phyloP scores from a whole-genome alignment of 306 rosid species.

The Castanea mollissima region DNA sequence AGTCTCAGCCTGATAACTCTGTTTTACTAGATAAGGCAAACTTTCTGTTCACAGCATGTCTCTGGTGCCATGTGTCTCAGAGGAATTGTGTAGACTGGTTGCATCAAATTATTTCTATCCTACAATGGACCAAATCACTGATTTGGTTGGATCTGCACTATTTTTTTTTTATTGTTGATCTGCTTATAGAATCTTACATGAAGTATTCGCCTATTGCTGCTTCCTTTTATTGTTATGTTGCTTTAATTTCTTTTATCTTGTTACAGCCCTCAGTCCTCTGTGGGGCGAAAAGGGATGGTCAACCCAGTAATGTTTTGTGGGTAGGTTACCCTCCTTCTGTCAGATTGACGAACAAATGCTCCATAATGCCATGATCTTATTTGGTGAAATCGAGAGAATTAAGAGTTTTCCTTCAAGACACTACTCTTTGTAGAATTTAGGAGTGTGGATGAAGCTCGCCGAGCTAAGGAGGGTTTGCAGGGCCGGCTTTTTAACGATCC shows the following conservation, averaged over 20 bases:
- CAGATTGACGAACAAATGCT: conserved; percentile 99
- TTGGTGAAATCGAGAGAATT: conserved; percentile 96
- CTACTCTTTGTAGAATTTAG: conserved; percentile 88
- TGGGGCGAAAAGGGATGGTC: conserved; percentile 68
- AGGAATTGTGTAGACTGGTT: not conserved
- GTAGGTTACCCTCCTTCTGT: conserved; percentile 88
- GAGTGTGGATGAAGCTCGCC: conserved; percentile 96
- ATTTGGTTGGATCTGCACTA: not conserved
- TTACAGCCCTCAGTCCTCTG: conserved; percentile 62
- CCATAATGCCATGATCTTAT: conserved; percentile 97
- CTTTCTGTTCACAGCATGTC: conserved; percentile 1
- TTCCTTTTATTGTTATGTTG: not conserved
- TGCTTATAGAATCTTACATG: not conserved
- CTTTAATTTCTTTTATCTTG: conserved; percentile 16
- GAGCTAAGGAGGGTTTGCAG: conserved; percentile 99
- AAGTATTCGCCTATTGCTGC: not conserved
- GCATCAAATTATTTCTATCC: not conserved
- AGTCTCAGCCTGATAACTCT: conserved; percentile 20
- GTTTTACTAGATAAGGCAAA: not conserved
- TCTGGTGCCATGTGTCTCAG: conserved; percentile 5
- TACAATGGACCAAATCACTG: not conserved
- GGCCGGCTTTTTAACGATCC: conserved; percentile 97
- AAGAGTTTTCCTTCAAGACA: conserved; percentile 87
- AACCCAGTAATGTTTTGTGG: conserved; percentile 80
- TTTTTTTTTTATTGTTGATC: not conserved